A percentile compares a stretch with the other conserved stretches of the same genome.
phyloP scores from a whole-genome alignment of 1,284 basidiomycete genomes.

The Laetiporus sulphureus region DNA sequence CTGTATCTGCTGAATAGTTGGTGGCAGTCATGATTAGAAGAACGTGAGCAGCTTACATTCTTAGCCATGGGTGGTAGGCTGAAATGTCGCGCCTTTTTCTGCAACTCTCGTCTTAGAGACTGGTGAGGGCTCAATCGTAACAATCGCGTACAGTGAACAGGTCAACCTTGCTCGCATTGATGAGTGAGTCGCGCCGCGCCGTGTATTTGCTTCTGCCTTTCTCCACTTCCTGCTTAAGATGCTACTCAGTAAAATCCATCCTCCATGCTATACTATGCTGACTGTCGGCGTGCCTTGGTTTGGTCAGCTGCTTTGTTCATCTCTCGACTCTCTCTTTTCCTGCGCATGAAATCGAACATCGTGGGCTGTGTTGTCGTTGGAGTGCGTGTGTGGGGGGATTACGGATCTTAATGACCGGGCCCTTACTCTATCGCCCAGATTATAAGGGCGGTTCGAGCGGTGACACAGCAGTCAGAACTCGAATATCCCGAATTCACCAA shows the following conservation, averaged over 20 bases:
- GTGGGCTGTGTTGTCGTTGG: not conserved
- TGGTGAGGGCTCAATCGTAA: not conserved
- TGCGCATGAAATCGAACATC: conserved; percentile 18
- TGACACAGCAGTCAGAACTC: conserved; percentile 6
- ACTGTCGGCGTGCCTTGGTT: conserved; percentile 1
- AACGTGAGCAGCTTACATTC: not conserved
- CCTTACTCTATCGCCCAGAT: too few species aligned
- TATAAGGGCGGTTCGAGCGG: too few species aligned
- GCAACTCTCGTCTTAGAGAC: not conserved
- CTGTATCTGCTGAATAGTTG: not conserved
- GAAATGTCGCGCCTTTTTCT: conserved; percentile 3
- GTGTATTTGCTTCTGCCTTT: not conserved
- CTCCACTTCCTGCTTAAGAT: not conserved
- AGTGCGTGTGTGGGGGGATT: not conserved
- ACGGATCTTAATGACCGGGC: too few species aligned
- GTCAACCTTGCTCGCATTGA: not conserved
- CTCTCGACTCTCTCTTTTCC: conserved; percentile 5
- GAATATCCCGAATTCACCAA: conserved; percentile 5
- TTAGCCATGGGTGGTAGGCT: not conserved
- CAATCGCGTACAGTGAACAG: not conserved
- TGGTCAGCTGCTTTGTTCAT: not conserved
- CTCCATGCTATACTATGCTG: too few species aligned
- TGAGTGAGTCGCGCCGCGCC: not conserved
- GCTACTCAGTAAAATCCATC: not conserved
- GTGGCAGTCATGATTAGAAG: not conserved